phyloP scores from a whole-genome alignment of 78 protist species.

The Emiliania huxleyi region DNA sequence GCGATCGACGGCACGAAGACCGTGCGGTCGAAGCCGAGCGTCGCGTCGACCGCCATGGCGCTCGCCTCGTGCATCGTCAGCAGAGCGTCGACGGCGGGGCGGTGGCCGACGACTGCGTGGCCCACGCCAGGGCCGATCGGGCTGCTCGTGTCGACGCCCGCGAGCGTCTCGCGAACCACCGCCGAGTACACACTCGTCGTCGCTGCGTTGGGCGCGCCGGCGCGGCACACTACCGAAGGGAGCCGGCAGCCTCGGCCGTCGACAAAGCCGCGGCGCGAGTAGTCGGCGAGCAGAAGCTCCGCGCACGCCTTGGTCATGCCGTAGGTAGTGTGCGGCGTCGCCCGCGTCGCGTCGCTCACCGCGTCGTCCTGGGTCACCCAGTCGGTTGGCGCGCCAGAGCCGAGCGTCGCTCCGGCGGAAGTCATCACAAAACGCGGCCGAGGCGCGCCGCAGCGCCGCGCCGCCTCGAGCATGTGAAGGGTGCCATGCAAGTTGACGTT shows the following conservation, averaged over 20 bases:
- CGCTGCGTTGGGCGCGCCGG: neutral
- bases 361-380: neutral
- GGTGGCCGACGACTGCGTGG: neutral
- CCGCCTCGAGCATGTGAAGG: neutral
- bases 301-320: slow-evolving; percentile 18
- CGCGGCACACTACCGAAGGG: neutral
- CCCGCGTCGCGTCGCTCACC: neutral
- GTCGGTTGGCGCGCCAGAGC: neutral
- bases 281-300: neutral
- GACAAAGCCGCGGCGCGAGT: neutral
- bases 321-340: neutral
- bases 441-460: neutral
- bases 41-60: neutral
- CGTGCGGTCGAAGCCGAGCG: neutral
- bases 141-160: neutral
- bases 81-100: neutral
- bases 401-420: slow-evolving; percentile 9
- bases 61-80: neutral
- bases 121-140: neutral
- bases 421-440: neutral
- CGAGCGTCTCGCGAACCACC: neutral
- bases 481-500: neutral
- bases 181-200: neutral
- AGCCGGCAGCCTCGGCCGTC: slow-evolving; percentile 1
- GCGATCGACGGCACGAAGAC: neutral